Base-by-base conservation (phyloP, 352 stramenopile species). In the Paralagenidium karlingii region DNA sequence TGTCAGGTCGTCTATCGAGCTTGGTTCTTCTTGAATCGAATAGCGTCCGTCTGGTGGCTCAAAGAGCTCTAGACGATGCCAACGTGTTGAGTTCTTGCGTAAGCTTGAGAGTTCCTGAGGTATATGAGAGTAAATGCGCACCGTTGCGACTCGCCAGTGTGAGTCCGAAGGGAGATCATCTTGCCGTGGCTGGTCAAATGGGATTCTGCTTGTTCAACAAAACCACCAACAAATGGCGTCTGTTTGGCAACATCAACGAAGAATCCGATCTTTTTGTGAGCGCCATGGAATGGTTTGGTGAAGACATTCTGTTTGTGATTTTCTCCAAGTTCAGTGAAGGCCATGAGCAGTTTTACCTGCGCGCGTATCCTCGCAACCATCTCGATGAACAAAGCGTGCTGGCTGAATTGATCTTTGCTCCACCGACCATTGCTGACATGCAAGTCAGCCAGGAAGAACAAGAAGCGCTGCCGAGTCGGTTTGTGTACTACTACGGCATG, bases 181-280 rank as follows among this genome's bases (percentile, higher is more conserved):
- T 88, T 40, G 71, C 69, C 0, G 68, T 91, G 12, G 75, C 78
- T 2, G 78, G 78, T 8, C 59, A 82, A 45, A 53, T 60, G 40
- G 78, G 74, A 1, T 86, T 91, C 30, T 86, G 69, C 38, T 34
- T 91, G 24, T 49, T 84, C 3, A 87, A 88, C 27, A 16, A 71
- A 20, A 28, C 50, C 12, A 84, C 63, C 5, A 66, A 63, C 21
- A 87, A 87, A 45, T 91, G 78, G 78, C 58, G 74, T 3, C 53
- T 84, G 43, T 91, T 91, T 56, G 78, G 78, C 25, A 91, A 88
- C 27, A 69, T 88, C 25, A 77, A 85, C 33, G 69, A 88, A 21
- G 78, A 91, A 44, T 74, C 84, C 30, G 75, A 87, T 29, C 60
- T 88, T 43, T 49, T 55, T 2, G 70, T 87, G 1, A 65, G 73